Evolutionary conservation across 2,329 filamentous ascomycete species (phyloP).

Genomic region (Alternaria brassicae): DNA sequence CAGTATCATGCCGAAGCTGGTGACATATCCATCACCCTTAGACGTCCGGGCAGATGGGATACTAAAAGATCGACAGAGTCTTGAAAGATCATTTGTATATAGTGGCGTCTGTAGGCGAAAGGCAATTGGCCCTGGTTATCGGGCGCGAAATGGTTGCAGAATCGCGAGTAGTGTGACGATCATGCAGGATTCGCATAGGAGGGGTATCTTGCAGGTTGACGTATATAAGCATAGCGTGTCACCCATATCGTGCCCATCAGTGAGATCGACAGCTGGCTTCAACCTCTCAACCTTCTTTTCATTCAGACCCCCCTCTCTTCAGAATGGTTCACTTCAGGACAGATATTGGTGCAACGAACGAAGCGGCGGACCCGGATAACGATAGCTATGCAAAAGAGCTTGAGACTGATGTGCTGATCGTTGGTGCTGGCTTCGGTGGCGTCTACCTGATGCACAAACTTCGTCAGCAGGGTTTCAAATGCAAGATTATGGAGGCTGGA

Average conservation of each 20-base stretch:
- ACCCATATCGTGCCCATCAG: constrained; percentile 1
- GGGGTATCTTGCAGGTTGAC: constrained; percentile 22
- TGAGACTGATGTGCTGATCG: constrained; percentile 49
- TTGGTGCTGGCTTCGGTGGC: constrained; percentile 53
- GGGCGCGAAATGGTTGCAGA: constrained; percentile 3
- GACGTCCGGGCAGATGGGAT: constrained; percentile 24
- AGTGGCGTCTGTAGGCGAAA: constrained; percentile 6
- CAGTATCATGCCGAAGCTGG: background rate
- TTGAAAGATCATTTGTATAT: background rate
- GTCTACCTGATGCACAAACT: constrained; percentile 53
- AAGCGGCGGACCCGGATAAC: constrained; percentile 25
- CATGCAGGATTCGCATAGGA: constrained; percentile 14
- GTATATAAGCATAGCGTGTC: constrained; percentile 24
- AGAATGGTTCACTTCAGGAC: constrained; percentile 44
- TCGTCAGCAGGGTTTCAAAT: constrained; percentile 50
- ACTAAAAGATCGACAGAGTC: background rate
- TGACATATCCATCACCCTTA: constrained; percentile 15
- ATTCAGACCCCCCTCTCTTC: background rate
- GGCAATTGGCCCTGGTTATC: background rate
- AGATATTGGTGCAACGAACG: constrained; percentile 40
- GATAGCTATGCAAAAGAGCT: constrained; percentile 47
- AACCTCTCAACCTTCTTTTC: background rate
- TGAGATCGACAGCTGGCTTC: background rate
- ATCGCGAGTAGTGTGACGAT: constrained; percentile 16
- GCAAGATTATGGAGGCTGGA: constrained; percentile 52